Percentiles rank a stretch among this genome's conserved stretches.
Evolutionary conservation across 106 monocot species (phyloP).

Genomic region (Posidonia australis): DNA sequence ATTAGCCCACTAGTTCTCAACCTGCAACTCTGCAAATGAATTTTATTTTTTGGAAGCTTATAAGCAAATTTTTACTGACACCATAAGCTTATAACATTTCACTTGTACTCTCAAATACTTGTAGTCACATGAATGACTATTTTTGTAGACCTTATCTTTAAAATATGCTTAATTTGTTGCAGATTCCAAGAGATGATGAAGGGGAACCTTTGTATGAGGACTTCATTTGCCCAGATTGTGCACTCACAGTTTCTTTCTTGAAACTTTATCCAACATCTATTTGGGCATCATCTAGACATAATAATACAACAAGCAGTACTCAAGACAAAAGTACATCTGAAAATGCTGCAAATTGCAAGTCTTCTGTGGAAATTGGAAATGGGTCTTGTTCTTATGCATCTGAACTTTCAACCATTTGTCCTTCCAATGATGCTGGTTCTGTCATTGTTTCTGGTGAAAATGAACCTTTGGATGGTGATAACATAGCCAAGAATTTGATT

Average conservation of each 20-base stretch:
- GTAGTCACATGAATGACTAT: no score
- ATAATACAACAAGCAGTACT: background rate
- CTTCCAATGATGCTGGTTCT: slow-evolving; percentile 4
- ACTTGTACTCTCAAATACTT: no score
- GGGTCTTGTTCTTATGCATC: slow-evolving; percentile 1
- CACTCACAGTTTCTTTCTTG: slow-evolving; percentile 53
- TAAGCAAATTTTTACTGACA: no score
- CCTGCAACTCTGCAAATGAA: no score
- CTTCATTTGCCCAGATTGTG: slow-evolving; percentile 81
- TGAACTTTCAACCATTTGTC: slow-evolving; percentile 2
- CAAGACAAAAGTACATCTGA: background rate
- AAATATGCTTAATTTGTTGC: background rate
- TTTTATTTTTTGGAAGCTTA: no score
- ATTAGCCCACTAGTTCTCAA: no score
- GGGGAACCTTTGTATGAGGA: slow-evolving; percentile 85
- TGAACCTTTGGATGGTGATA: slow-evolving; percentile 13
- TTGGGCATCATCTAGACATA: slow-evolving; percentile 35
- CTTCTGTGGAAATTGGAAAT: slow-evolving; percentile 19
- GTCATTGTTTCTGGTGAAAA: slow-evolving; percentile 12
- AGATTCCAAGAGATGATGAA: slow-evolving; percentile 94
- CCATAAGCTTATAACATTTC: no score
- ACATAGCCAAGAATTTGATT: background rate
- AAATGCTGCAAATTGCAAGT: background rate
- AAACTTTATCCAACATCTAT: slow-evolving; percentile 64
- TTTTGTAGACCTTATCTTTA: background rate